Conservation (phyloP, 2,329 filamentous ascomycete species). For the Talaromyces sp. region DNA sequence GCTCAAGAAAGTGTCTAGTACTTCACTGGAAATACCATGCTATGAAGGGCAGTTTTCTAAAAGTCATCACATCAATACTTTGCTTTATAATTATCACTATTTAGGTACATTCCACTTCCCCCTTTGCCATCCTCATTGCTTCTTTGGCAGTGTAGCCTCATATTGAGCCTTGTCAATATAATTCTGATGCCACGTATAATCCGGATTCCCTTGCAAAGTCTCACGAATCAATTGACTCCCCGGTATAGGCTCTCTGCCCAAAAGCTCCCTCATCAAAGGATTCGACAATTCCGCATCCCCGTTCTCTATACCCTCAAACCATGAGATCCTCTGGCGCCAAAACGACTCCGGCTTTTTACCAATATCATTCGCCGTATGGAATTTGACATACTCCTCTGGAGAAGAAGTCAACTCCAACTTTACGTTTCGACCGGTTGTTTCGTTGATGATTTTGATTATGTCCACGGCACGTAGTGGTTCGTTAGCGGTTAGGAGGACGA, state of each 20-base stretch:
- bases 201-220: slow-evolving; percentile 25
- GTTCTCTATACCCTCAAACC: slow-evolving; percentile 42
- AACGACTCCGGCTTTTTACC: slow-evolving; percentile 38
- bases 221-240: slow-evolving; percentile 33
- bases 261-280: slow-evolving; percentile 38
- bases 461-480: slow-evolving; percentile 31
- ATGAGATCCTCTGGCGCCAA: slow-evolving; percentile 39
- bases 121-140: neutral
- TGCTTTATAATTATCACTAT: neutral
- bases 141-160: slow-evolving; percentile 5
- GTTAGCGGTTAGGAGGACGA: slow-evolving; percentile 37
- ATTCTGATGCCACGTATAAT: slow-evolving; percentile 46
- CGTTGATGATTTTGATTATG: slow-evolving; percentile 36
- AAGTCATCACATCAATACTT: neutral
- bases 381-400: slow-evolving; percentile 31
- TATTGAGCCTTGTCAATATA: slow-evolving; percentile 24
- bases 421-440: slow-evolving; percentile 30
- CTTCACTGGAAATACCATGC: neutral
- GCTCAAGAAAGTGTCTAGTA: neutral
- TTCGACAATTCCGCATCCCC: slow-evolving; percentile 44
- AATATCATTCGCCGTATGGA: slow-evolving; percentile 26
- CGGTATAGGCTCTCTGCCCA: slow-evolving; percentile 41
- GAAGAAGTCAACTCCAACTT: slow-evolving; percentile 30
- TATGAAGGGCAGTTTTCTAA: neutral
- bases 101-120: neutral